These are phyloP conservation scores for Penicillium aurantiogriseum DNA, from an alignment of 2,329 filamentous ascomycete genomes.

Conservation along the genomic window DNA sequence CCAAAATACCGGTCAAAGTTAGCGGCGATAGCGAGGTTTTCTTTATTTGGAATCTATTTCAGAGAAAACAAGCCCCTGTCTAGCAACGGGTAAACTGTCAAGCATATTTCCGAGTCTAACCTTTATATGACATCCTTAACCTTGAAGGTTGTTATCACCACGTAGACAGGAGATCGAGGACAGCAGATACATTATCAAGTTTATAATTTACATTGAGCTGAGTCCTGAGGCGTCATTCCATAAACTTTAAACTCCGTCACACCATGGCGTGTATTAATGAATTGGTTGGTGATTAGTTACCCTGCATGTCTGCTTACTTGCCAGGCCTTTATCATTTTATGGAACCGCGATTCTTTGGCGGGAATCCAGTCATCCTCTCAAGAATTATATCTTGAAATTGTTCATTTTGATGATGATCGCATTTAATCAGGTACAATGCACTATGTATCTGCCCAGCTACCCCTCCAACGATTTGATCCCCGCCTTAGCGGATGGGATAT, in stretches of 20 bases:
- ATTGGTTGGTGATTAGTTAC: background rate
- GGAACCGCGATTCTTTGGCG: background rate
- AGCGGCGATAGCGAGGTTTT: background rate
- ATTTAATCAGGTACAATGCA: background rate
- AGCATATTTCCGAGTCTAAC: background rate
- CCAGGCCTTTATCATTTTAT: background rate
- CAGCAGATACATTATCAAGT: background rate
- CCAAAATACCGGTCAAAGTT: background rate
- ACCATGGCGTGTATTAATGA: background rate
- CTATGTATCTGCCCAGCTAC: background rate
- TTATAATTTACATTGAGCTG: rapidly evolving
- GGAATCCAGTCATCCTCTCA: background rate
- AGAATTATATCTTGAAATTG: background rate
- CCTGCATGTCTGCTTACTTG: background rate
- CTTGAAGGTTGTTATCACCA: background rate
- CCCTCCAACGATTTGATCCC: background rate
- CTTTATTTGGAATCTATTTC: background rate
- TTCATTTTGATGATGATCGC: background rate
- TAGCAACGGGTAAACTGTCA: background rate
- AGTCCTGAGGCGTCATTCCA: background rate
- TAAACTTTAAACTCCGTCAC: background rate
- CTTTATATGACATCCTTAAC: too few species aligned
- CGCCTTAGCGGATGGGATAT: background rate
- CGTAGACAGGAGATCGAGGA: background rate
- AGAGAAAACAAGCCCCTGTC: too few species aligned